phyloP scores from a whole-genome alignment of 352 stramenopile genomes.

The Phytophthora syringae region DNA sequence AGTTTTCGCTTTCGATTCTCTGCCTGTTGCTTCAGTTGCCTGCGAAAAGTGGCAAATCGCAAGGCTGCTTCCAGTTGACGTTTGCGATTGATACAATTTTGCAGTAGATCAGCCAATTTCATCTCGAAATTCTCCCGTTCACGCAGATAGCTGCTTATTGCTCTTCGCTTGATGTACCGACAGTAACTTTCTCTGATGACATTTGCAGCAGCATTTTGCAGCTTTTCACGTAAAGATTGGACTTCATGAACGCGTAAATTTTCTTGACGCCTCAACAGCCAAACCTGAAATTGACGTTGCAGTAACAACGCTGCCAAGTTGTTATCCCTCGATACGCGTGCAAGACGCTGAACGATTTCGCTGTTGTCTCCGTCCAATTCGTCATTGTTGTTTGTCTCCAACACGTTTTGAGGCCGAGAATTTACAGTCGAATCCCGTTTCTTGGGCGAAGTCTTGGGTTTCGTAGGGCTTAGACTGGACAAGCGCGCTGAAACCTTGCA shows the following conservation, averaged over 20 bases:
- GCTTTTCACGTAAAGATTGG: constrained; percentile 13
- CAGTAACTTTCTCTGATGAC: constrained; percentile 25
- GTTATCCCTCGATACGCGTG: not conserved
- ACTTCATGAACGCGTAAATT: constrained; percentile 10
- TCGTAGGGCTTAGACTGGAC: not conserved
- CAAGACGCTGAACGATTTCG: not conserved
- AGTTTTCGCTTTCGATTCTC: constrained; percentile 10
- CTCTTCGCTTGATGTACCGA: constrained; percentile 19
- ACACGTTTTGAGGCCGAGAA: not conserved
- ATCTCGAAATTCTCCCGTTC: constrained; percentile 17
- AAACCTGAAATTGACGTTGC: constrained; percentile 32
- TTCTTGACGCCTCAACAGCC: constrained; percentile 34
- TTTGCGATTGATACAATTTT: constrained; percentile 16
- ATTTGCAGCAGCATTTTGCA: constrained; percentile 13
- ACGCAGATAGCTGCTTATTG: constrained; percentile 27
- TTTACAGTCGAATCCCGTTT: not conserved
- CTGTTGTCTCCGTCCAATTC: not conserved
- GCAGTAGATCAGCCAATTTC: constrained; percentile 12
- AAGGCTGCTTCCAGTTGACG: constrained; percentile 22
- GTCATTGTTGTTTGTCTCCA: constrained; percentile 18
- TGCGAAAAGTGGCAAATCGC: constrained; percentile 12
- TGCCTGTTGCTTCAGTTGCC: constrained; percentile 1
- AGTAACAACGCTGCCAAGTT: constrained; percentile 26
- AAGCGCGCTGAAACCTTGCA: not conserved
- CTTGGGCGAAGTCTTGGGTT: constrained; percentile 8